Evolutionary conservation across 306 rosid genomes (phyloP).

Genomic region (Cyclanthera cordifolia): DNA sequence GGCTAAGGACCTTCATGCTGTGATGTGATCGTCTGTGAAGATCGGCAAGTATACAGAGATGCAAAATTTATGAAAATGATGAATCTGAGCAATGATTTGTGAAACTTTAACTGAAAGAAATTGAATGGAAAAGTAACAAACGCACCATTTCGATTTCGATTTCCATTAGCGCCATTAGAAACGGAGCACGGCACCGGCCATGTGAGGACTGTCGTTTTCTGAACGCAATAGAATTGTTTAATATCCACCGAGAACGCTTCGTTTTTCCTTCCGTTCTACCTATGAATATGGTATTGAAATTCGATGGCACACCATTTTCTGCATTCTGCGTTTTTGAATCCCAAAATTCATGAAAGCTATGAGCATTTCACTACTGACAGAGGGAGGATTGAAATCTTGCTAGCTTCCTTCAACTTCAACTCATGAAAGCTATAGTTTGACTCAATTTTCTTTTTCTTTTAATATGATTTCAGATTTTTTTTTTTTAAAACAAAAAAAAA

Average conservation of each 20-base stretch:
- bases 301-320: neutral
- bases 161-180: slow-evolving; percentile 12
- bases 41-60: neutral
- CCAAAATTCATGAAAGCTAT: neutral
- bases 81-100: neutral
- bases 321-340: neutral
- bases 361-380: neutral
- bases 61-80: neutral
- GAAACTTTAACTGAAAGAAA: slow-evolving; percentile 58
- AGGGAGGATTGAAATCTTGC: neutral
- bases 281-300: neutral
- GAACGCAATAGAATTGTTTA: neutral
- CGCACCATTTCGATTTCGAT: slow-evolving; percentile 25
- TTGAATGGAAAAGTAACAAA: slow-evolving; percentile 43
- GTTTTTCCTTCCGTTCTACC: neutral
- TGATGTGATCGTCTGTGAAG: slow-evolving; percentile 1
- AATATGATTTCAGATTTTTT: no score
- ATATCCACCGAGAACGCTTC: slow-evolving; percentile 5
- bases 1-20: slow-evolving; percentile 50
- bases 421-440: no score
- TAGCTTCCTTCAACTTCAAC: neutral
- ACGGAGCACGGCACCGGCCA: slow-evolving; percentile 37
- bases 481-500: no score
- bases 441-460: no score
- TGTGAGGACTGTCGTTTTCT: slow-evolving; percentile 45